A percentile compares a stretch with the other conserved stretches of the same genome.
phyloP scores from a whole-genome alignment of 176 grass and related monocot species.

The Bromus sterilis region DNA sequence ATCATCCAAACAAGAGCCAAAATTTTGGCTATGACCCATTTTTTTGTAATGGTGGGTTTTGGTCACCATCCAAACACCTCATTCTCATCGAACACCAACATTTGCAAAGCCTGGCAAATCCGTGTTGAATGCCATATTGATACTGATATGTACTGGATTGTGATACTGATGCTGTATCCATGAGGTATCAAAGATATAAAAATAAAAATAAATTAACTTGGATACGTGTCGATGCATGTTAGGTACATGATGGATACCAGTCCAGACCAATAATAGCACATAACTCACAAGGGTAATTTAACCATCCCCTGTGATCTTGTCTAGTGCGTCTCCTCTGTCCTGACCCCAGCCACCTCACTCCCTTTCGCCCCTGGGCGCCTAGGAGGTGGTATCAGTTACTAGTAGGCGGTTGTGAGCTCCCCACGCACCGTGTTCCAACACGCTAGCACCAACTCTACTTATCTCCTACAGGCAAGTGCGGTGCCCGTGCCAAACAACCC shows the following conservation, averaged over 20 bases:
- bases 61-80: background rate
- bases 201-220: background rate
- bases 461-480: no score
- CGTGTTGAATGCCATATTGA: background rate
- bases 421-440: no score
- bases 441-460: no score
- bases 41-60: no score
- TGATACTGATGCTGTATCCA: background rate
- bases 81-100: background rate
- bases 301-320: background rate
- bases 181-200: background rate
- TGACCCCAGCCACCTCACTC: no score
- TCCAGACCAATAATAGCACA: background rate
- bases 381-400: background rate
- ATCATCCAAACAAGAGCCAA: background rate
- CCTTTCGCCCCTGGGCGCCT: background rate
- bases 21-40: background rate
- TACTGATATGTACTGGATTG: background rate
- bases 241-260: background rate
- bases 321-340: background rate
- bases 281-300: background rate
- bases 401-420: background rate
- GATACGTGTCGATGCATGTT: background rate
- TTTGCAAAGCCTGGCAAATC: background rate
- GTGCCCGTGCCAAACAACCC: no score